phyloP scores from a whole-genome alignment of 352 stramenopile species.

The Pythium biforme region DNA sequence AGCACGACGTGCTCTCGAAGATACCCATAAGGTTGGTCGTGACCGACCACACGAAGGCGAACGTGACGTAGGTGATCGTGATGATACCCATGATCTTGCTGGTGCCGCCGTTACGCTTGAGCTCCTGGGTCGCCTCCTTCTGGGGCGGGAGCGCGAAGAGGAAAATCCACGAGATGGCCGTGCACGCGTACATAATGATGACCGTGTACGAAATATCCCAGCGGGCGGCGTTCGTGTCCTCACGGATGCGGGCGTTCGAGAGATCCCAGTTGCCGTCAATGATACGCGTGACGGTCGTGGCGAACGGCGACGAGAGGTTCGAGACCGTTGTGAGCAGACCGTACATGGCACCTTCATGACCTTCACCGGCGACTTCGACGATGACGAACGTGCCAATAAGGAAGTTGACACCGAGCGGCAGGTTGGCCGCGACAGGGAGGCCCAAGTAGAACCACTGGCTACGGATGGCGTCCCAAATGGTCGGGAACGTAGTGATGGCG shows the following conservation, averaged over 20 bases:
- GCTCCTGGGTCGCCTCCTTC: slow-evolving; percentile 33
- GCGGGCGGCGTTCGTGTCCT: slow-evolving; percentile 30
- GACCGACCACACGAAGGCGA: slow-evolving; percentile 37
- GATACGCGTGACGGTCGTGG: slow-evolving; percentile 31
- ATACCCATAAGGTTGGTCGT: slow-evolving; percentile 41
- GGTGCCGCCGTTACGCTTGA: slow-evolving; percentile 29
- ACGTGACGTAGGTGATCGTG: slow-evolving; percentile 27
- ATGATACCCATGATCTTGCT: slow-evolving; percentile 29
- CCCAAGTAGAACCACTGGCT: slow-evolving; percentile 26
- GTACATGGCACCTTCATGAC: slow-evolving; percentile 41
- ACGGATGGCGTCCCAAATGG: slow-evolving; percentile 34
- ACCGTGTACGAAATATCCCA: slow-evolving; percentile 38
- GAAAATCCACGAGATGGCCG: slow-evolving; percentile 27
- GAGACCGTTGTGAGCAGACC: slow-evolving; percentile 39
- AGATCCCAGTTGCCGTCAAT: slow-evolving; percentile 32
- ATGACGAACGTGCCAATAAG: slow-evolving; percentile 19
- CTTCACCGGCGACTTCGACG: slow-evolving; percentile 40
- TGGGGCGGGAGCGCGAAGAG: slow-evolving; percentile 33
- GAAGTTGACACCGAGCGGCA: slow-evolving; percentile 35
- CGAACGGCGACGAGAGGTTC: slow-evolving; percentile 42
- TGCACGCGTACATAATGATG: slow-evolving; percentile 38
- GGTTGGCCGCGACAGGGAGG: slow-evolving; percentile 27
- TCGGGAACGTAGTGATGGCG: slow-evolving; percentile 22
- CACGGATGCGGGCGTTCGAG: slow-evolving; percentile 32
- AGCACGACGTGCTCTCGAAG: slow-evolving; percentile 35